Evolutionary conservation across 2,329 filamentous ascomycete genomes (phyloP).

Genomic region (Harringtonia lauricola): DNA sequence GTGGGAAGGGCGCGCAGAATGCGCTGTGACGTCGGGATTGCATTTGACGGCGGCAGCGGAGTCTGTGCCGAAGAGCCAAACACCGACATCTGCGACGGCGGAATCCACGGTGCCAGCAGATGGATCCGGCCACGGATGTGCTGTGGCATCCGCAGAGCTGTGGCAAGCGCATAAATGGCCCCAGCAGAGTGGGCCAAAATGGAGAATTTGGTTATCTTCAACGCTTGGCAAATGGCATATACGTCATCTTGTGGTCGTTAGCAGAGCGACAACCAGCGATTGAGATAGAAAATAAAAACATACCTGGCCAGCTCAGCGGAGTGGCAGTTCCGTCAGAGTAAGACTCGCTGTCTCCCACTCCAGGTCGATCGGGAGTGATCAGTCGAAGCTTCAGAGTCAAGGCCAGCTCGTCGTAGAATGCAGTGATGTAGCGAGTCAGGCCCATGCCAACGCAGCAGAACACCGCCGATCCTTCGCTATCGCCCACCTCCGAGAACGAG

Average conservation of each 20-base stretch:
- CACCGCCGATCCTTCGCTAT: conserved; percentile 81
- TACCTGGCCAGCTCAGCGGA: conserved; percentile 88
- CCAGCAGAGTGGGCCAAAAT: conserved; percentile 93
- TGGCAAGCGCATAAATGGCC: conserved; percentile 94
- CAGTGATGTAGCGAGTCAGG: conserved; percentile 86
- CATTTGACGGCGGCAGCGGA: conserved; percentile 62
- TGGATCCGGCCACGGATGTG: conserved; percentile 92
- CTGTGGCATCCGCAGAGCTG: conserved; percentile 88
- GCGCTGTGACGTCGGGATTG: conserved; percentile 82
- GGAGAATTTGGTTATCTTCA: conserved; percentile 93
- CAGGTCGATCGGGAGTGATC: conserved; percentile 88
- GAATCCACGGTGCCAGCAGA: conserved; percentile 92
- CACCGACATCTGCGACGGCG: conserved; percentile 81
- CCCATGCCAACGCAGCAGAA: conserved; percentile 99
- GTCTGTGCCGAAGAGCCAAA: conserved; percentile 60
- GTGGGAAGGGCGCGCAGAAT: conserved; percentile 85
- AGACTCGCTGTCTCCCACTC: conserved; percentile 82
- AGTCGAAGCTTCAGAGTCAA: conserved; percentile 77
- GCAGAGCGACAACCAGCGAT: conserved; percentile 8
- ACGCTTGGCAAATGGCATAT: conserved; percentile 79
- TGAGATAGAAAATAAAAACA: conserved; percentile 22
- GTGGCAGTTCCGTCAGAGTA: conserved; percentile 74
- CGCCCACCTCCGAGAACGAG: conserved; percentile 93
- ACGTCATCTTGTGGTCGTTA: conserved; percentile 54
- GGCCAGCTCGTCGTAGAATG: conserved; percentile 94